Percentiles rank a stretch among this genome's conserved stretches.
Evolutionary conservation across 2,329 filamentous ascomycete genomes (phyloP).

Genomic region (Clonostachys rosea): DNA sequence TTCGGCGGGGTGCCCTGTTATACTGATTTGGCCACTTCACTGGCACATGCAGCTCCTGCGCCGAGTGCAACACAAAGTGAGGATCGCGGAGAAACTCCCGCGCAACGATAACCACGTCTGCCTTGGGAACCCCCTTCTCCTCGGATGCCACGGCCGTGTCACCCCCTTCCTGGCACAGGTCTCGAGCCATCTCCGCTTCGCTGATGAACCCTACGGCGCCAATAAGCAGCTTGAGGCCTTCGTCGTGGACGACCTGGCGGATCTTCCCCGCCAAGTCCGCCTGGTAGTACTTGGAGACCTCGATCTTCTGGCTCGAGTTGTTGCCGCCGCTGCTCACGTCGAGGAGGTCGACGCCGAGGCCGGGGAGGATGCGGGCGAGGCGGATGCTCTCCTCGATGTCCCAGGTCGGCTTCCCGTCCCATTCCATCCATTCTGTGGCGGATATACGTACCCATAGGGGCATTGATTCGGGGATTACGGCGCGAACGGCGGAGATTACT

Average conservation of each 20-base stretch:
- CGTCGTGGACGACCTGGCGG: slow-evolving; percentile 56
- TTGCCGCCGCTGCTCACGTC: slow-evolving; percentile 79
- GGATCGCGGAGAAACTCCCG: slow-evolving; percentile 80
- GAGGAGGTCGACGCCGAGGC: slow-evolving; percentile 72
- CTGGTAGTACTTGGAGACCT: slow-evolving; percentile 65
- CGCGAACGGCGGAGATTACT: slow-evolving; percentile 43
- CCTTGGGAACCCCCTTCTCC: slow-evolving; percentile 31
- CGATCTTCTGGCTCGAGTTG: slow-evolving; percentile 55
- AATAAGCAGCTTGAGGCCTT: slow-evolving; percentile 53
- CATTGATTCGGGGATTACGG: slow-evolving; percentile 45
- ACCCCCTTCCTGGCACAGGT: slow-evolving; percentile 37
- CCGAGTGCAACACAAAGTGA: slow-evolving; percentile 69
- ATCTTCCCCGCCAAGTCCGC: slow-evolving; percentile 66
- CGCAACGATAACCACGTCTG: slow-evolving; percentile 70
- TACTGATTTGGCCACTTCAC: slow-evolving; percentile 72
- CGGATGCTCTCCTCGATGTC: slow-evolving; percentile 51
- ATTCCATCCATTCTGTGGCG: slow-evolving; percentile 59
- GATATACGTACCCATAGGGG: slow-evolving; percentile 56
- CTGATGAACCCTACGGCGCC: slow-evolving; percentile 73
- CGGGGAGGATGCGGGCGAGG: slow-evolving; percentile 52
- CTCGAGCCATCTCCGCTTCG: slow-evolving; percentile 62
- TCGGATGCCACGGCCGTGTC: slow-evolving; percentile 31
- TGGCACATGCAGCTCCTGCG: slow-evolving; percentile 65
- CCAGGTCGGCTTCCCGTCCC: slow-evolving; percentile 50
- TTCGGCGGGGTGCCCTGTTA: slow-evolving; percentile 17